phyloP scores from a whole-genome alignment of 2,329 filamentous ascomycete species.

The Lachnellula hyalina region DNA sequence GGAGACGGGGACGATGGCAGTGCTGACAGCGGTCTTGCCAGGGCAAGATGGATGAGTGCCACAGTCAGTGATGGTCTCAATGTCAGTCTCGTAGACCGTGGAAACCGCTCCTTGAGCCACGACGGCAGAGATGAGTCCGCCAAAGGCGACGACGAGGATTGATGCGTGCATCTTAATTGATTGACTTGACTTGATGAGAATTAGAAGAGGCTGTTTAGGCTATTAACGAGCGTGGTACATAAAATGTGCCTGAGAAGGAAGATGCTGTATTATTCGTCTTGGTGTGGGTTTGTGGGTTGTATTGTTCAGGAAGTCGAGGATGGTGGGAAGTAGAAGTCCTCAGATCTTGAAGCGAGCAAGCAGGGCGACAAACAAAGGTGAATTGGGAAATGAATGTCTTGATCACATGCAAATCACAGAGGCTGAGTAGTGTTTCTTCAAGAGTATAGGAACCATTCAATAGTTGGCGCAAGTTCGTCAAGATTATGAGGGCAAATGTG shows the following conservation, averaged over 20 bases:
- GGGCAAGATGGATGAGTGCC: background rate
- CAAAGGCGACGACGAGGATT: slow-evolving; percentile 6
- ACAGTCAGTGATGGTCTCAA: slow-evolving; percentile 9
- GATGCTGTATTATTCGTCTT: background rate
- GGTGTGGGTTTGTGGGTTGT: background rate
- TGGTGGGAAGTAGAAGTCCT: background rate
- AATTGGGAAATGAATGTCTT: background rate
- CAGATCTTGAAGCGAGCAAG: background rate
- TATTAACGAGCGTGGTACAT: background rate
- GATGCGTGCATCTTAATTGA: slow-evolving; percentile 15
- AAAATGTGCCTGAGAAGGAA: background rate
- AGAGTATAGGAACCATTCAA: too few species aligned
- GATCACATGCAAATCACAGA: background rate
- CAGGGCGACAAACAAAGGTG: background rate
- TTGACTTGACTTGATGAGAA: background rate
- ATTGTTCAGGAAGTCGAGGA: background rate
- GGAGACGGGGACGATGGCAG: background rate
- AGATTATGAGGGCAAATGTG: background rate
- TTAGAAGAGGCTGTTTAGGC: background rate
- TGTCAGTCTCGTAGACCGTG: slow-evolving; percentile 6
- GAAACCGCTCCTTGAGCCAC: background rate
- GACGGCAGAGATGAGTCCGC: slow-evolving; percentile 4
- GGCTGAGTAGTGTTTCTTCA: too few species aligned
- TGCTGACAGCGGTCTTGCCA: background rate
- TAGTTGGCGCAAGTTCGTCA: background rate